Evolutionary conservation across 306 rosid genomes (phyloP).

Genomic region (Ziziphus jujuba): DNA sequence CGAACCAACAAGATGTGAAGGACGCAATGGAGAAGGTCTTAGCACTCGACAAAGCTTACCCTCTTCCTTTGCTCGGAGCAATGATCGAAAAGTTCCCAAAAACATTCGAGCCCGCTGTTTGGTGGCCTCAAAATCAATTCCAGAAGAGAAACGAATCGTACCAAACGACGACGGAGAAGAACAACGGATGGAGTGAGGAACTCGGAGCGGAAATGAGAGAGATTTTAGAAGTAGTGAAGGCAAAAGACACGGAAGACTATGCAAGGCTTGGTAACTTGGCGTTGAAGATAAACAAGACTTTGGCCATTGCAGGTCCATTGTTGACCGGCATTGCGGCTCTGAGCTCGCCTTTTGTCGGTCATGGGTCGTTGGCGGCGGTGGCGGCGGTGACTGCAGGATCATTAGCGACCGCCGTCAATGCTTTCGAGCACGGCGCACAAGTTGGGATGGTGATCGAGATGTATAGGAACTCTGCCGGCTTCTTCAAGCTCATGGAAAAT

Average conservation of each 20-base stretch:
- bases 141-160: neutral
- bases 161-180: neutral
- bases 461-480: conserved; percentile 57
- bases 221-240: conserved; percentile 44
- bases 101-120: conserved; percentile 56
- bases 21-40: conserved; percentile 49
- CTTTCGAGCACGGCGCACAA: conserved; percentile 68
- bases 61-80: conserved; percentile 70
- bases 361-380: conserved; percentile 24
- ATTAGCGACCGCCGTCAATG: conserved; percentile 44
- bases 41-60: conserved; percentile 73
- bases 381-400: conserved; percentile 61
- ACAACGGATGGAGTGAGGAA: conserved; percentile 62
- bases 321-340: conserved; percentile 65
- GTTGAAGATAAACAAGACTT: conserved; percentile 53
- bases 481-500: conserved; percentile 45
- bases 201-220: conserved; percentile 60
- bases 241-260: conserved; percentile 63
- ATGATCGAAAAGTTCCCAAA: conserved; percentile 81
- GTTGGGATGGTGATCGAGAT: conserved; percentile 76
- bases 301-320: conserved; percentile 68
- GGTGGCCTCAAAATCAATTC: no score
- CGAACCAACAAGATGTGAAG: conserved; percentile 45
- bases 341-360: conserved; percentile 46
- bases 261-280: conserved; percentile 59